Conservation (phyloP, 768 basidiomycete genomes). For the Pholiota microspora region DNA sequence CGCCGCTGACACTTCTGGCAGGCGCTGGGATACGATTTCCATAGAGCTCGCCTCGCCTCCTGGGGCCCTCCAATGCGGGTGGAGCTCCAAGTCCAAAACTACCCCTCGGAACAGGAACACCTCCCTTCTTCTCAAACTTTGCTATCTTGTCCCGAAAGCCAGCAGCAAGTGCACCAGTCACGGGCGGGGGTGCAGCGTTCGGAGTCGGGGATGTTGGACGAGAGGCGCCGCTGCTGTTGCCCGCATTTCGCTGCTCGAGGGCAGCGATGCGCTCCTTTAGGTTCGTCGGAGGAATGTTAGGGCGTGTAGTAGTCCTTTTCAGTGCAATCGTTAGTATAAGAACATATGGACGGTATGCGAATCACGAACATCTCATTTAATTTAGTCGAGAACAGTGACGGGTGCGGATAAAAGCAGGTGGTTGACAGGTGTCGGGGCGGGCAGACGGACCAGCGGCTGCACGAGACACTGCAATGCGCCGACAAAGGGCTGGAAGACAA, state of each 20-base stretch:
- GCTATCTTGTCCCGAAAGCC: constrained; percentile 69
- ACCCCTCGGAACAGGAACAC: constrained; percentile 70
- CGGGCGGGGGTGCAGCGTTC: constrained; percentile 16
- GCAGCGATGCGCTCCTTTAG: constrained; percentile 85
- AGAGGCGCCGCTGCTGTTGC: constrained; percentile 17
- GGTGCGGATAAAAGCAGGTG: constrained; percentile 1
- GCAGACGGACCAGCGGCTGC: constrained; percentile 20
- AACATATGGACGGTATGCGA: neutral
- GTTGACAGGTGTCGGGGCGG: constrained; percentile 15
- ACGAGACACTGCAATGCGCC: constrained; percentile 10
- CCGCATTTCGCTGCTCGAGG: constrained; percentile 58
- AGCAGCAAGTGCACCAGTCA: constrained; percentile 22
- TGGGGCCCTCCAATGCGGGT: constrained; percentile 45
- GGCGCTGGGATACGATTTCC: constrained; percentile 66
- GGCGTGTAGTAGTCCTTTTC: constrained; percentile 27
- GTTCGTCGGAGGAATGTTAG: constrained; percentile 42
- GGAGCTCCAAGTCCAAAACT: constrained; percentile 71
- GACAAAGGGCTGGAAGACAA: neutral
- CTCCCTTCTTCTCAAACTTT: constrained; percentile 77
- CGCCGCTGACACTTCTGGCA: constrained; percentile 29
- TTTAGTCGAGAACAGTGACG: neutral
- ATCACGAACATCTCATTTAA: constrained; percentile 17
- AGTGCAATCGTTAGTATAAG: neutral
- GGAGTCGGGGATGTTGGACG: constrained; percentile 28
- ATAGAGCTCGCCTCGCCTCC: constrained; percentile 65